Base-by-base conservation (phyloP, 306 rosid species). In the Malus sylvestris region DNA sequence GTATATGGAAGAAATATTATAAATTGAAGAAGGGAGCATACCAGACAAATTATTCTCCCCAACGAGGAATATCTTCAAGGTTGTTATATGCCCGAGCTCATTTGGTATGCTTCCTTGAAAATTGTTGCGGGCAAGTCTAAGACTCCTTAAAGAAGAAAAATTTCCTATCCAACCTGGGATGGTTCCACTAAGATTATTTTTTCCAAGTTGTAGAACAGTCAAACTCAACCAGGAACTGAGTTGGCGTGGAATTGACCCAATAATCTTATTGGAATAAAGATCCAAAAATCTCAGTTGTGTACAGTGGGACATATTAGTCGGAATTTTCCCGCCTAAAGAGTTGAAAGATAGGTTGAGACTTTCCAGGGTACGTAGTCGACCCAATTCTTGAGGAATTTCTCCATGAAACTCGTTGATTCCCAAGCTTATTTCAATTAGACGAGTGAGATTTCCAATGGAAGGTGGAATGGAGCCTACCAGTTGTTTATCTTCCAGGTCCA, bases 41-140 rank as follows among this genome's bases (percentile, higher is more conserved):
- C 61, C 61, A 8, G 25, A 18, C 11, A 55, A 3, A 55, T 55
- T 0, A 20, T 55, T 55, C 5, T 0, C 0, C 23, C 3, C 25
- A 8, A 55, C 11, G 7, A 1, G 0, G 1, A 55, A 20, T 2
- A 0, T 0, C 11, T 1, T 4, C 61, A 55, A 55, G 27, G 4
- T 23, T 19, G 61, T 8, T 55, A 20, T 7, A 20, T 1, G 25
- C 2, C 25, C 61, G 0, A 55, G 27, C 61, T 55, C 61, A 55
- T 55, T 55, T 3, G 61, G 61, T 55, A 55, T 55, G 61, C 25
- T 55, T 2, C 61, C 61, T 18, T 55, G 25, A 1, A 55, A 55
- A 16, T 55, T 55, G 22, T 55, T 55, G 0, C 0, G 0, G 2
- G 12, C 61, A 55, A 55, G 25, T 2, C 0, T 0, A 8, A 53